Percentiles rank a stretch among this genome's conserved stretches.
Evolutionary conservation across 2,329 filamentous ascomycete species (phyloP).

Genomic region (Sodiomyces alkalinus): DNA sequence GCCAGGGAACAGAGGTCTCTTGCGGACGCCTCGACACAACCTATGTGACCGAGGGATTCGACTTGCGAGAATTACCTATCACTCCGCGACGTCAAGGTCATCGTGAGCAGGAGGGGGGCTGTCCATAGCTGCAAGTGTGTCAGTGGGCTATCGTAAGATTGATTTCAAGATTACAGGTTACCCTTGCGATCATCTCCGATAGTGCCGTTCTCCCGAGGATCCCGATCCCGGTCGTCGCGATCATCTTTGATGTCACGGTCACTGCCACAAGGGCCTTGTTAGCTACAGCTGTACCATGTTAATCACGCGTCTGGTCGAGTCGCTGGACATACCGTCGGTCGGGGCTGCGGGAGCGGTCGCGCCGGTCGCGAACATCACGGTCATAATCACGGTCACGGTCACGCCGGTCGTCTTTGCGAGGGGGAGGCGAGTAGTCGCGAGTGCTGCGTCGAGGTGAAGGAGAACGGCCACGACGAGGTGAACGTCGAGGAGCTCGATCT

Average conservation of each 20-base stretch:
- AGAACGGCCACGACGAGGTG: conserved; percentile 55
- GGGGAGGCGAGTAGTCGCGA: conserved; percentile 60
- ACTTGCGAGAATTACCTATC: conserved; percentile 12
- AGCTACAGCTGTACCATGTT: conserved; percentile 12
- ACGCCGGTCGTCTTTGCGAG: conserved; percentile 70
- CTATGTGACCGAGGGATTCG: not conserved
- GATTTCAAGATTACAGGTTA: conserved; percentile 28
- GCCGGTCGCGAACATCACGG: conserved; percentile 57
- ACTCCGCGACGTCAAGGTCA: conserved; percentile 90
- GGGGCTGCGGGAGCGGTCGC: conserved; percentile 62
- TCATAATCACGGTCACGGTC: conserved; percentile 69
- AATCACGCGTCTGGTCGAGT: not conserved
- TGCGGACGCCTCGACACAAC: too few species aligned
- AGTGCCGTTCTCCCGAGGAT: conserved; percentile 59
- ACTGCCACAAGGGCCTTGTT: conserved; percentile 17
- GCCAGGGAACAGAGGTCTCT: too few species aligned
- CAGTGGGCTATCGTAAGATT: conserved; percentile 12
- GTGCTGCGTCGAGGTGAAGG: conserved; percentile 64
- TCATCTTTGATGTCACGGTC: conserved; percentile 47
- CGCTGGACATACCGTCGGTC: conserved; percentile 35
- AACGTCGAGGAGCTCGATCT: conserved; percentile 45
- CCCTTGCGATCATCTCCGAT: conserved; percentile 88
- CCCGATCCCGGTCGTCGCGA: conserved; percentile 57
- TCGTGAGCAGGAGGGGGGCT: conserved; percentile 76
- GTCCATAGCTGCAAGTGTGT: conserved; percentile 37